phyloP scores from a whole-genome alignment of 2,329 filamentous ascomycete species.

The Penicillium sp. region DNA sequence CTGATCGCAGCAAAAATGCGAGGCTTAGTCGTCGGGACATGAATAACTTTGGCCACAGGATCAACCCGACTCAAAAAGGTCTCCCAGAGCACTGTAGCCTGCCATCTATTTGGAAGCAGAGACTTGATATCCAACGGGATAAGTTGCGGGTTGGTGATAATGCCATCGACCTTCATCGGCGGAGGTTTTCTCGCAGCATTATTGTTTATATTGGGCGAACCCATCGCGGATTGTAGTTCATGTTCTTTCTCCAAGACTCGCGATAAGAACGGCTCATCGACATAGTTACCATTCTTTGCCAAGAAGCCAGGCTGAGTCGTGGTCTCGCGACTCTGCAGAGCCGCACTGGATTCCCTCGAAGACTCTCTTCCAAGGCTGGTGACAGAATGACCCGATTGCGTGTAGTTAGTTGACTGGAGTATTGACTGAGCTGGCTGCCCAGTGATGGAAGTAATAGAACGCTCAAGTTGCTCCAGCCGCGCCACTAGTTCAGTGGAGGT shows the following conservation, averaged over 20 bases:
- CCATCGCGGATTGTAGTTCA: conserved; percentile 26
- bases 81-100: conserved; percentile 31
- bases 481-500: conserved; percentile 19
- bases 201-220: conserved; percentile 9
- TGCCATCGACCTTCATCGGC: conserved; percentile 21
- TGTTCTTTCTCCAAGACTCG: conserved; percentile 28
- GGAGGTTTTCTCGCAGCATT: conserved; percentile 7
- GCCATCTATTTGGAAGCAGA: conserved; percentile 23
- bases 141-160: conserved; percentile 21
- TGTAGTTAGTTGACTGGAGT: neutral
- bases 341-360: neutral
- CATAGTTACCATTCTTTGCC: conserved; percentile 28
- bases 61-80: conserved; percentile 29
- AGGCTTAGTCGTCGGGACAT: conserved; percentile 29
- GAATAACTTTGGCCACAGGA: conserved; percentile 29
- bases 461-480: conserved; percentile 26
- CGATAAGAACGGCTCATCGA: conserved; percentile 31
- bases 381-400: neutral
- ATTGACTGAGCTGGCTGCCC: neutral
- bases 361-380: neutral
- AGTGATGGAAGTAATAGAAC: conserved; percentile 17
- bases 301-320: conserved; percentile 18
- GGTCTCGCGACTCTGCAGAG: neutral
- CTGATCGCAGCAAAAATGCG: conserved; percentile 31
- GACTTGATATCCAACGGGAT: conserved; percentile 10